Evolutionary conservation across 208 protist genomes (phyloP), one percentile per base, ranked within the genome.

Genomic region (Porcisia deanei): DNA sequence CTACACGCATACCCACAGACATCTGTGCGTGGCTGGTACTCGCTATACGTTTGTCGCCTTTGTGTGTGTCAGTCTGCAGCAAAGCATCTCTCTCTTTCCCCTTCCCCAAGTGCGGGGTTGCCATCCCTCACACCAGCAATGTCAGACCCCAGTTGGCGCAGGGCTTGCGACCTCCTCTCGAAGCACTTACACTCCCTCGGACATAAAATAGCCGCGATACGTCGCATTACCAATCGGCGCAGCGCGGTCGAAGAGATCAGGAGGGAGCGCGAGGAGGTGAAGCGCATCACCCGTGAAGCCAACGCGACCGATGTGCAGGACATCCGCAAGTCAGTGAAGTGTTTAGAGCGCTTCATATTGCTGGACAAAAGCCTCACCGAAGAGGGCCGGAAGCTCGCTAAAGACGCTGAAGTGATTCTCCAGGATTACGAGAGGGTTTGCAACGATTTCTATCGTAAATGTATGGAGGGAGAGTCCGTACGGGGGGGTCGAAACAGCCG

Each of bases 381-480:
- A 2, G 87, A 93, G 76, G 91, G 91, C 2, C 72, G 89, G 7
- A 91, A 94, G 77, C 87, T 96, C 49, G 92, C 88, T 55, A 88
- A 85, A 18, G 94, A 95, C 53, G 90, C 91, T 3, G 76, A 96
- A 66, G 67, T 65, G 4, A 75, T 83, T 30, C 57, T 97, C n/a
- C 75, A 91, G 37, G 82, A 87, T 12, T 97, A 95, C 74, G 86
- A 94, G 74, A 75, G 76, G 16, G 83, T 89, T 39, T 95, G 94
- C 72, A 93, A 95, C 61, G 79, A 82, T 9, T 97, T 97, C 64
- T 97, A 96, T 65, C 88, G 90, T 63, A 88, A 86, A 53, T 97
- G 94, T 73, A 94, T 94, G 25, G 75, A 69, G 12, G 87, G 95
- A 7, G 91, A 94, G 71, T 89, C 88, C 9, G 81, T 85, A 43